Base-by-base conservation (phyloP, 2,329 filamentous ascomycete genomes). In the Hymenoscyphus fraxineus region DNA sequence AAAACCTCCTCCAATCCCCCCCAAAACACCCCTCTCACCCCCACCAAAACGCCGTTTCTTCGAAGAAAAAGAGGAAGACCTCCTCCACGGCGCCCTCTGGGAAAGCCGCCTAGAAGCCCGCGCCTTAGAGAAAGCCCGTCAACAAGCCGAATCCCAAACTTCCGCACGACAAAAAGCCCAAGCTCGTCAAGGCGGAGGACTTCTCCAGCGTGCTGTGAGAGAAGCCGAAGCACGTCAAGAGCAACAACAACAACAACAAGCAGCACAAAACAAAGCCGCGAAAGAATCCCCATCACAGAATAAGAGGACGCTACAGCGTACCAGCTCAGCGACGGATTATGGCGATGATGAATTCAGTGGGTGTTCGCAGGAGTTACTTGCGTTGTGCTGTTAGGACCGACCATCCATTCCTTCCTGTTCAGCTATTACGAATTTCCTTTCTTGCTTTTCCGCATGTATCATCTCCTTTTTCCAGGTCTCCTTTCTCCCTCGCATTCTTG, bases 11-110 rank as follows among this genome's bases (percentile, higher is more conserved):
- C 61, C 56, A 35, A 44, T 57, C 9, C 59, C 55, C 5, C 58
- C 31, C 39, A 62, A 59, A 16, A 61, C 39, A 1, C 60, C 60
- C 1, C 51, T 61, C n/a, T 16, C 51, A 10, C 54, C 54, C n/a
- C 54, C 38, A 32, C 60, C 22, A 22, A 67, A 64, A 57, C 31
- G 62, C 41, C 68, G 65, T 6, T 73, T 73, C 55, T 74, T 74
- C 41, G 63, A 70, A 58, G 72, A 74, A 44, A 74, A 73, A 54
- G 69, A 72, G 31, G 71, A 73, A 47, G 71, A 73, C 63, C 54
- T 69, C 6, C 6, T 72, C 10, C 62, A 66, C 51, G 71, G 71
- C 4, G 72, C 68, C 2, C 19, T 73, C n/a, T 54, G 70, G 9
- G 71, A 73, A 58, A 72, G 68, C 40, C 68, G 61, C 31, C 62